phyloP scores from a whole-genome alignment of 2,329 filamentous ascomycete genomes.

The Venturia asperata region DNA sequence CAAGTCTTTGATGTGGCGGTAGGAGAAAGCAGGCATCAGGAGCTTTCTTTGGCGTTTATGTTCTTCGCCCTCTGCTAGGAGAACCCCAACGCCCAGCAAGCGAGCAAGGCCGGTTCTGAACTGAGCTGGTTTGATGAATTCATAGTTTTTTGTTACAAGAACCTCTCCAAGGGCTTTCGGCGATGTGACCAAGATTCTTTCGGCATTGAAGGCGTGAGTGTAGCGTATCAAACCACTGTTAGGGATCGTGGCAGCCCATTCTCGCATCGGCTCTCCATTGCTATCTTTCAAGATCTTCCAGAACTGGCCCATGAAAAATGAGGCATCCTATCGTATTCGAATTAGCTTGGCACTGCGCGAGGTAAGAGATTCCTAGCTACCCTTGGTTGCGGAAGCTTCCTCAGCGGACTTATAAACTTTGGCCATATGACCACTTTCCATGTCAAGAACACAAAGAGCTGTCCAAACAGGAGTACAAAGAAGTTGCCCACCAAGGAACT shows the following conservation, averaged over 20 bases:
- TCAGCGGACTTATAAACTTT: conserved; percentile 50
- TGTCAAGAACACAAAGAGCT: background rate
- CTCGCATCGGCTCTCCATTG: conserved; percentile 38
- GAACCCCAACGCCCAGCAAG: conserved; percentile 62
- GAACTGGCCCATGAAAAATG: conserved; percentile 38
- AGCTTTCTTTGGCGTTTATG: conserved; percentile 58
- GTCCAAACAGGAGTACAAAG: background rate
- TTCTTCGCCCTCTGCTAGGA: conserved; percentile 84
- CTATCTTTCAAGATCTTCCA: conserved; percentile 36
- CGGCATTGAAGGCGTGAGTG: conserved; percentile 40
- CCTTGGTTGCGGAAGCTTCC: conserved; percentile 48
- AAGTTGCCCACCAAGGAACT: background rate
- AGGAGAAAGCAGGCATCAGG: conserved; percentile 45
- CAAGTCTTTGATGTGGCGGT: conserved; percentile 45
- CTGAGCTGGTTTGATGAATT: conserved; percentile 43
- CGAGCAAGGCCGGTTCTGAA: conserved; percentile 50
- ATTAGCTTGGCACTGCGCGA: background rate
- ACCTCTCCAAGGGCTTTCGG: conserved; percentile 45
- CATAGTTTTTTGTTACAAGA: conserved; percentile 44
- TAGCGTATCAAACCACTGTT: conserved; percentile 52
- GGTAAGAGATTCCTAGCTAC: conserved; percentile 29
- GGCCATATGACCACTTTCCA: conserved; percentile 47
- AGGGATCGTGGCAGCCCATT: conserved; percentile 47
- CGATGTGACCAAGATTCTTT: conserved; percentile 40
- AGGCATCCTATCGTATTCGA: conserved; percentile 24